Percentiles rank a stretch among this genome's conserved stretches.
Conservation (phyloP, 495 filamentous ascomycete species). For the Aspergillus panamensis region DNA sequence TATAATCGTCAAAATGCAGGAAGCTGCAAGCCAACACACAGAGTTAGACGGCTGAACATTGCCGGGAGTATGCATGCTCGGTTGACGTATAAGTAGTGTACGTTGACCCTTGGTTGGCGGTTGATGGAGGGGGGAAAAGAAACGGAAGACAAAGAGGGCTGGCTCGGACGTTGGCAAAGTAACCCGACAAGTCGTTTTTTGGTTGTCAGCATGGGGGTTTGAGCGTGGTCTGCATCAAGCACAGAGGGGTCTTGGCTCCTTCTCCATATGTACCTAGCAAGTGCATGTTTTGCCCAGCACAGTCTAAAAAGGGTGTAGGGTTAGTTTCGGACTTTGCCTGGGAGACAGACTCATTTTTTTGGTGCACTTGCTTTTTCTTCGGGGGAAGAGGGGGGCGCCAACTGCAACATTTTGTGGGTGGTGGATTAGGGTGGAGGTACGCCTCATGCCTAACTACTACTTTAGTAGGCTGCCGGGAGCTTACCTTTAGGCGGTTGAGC, state of each 20-base stretch:
- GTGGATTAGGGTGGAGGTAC: slow-evolving; percentile 17
- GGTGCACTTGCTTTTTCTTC: slow-evolving; percentile 10
- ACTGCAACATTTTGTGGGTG: slow-evolving; percentile 24
- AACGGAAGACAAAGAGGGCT: slow-evolving; percentile 9
- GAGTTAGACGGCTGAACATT: slow-evolving; percentile 17
- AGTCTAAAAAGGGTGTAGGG: slow-evolving; percentile 9
- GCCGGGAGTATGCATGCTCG: slow-evolving; percentile 25
- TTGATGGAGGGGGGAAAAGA: slow-evolving; percentile 6
- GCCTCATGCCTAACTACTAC: slow-evolving; percentile 26
- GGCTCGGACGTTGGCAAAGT: slow-evolving; percentile 6
- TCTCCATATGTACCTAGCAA: slow-evolving; percentile 21
- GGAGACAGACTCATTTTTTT: slow-evolving; percentile 9
- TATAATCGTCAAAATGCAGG: slow-evolving; percentile 4
- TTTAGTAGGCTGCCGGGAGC: slow-evolving; percentile 24
- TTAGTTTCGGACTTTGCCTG: slow-evolving; percentile 2
- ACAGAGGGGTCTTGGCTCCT: slow-evolving; percentile 23
- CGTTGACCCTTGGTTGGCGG: slow-evolving; percentile 9
- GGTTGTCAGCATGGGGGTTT: slow-evolving; percentile 6
- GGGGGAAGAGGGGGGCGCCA: slow-evolving; percentile 7
- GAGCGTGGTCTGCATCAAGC: slow-evolving; percentile 16
- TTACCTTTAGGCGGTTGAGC: slow-evolving; percentile 27
- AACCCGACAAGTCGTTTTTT: slow-evolving; percentile 7
- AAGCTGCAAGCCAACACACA: slow-evolving; percentile 19
- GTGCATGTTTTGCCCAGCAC: slow-evolving; percentile 20
- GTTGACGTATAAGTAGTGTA: slow-evolving; percentile 15